phyloP scores from a whole-genome alignment of 73 alveolate genomes.

The Durusdinium trenchii region DNA sequence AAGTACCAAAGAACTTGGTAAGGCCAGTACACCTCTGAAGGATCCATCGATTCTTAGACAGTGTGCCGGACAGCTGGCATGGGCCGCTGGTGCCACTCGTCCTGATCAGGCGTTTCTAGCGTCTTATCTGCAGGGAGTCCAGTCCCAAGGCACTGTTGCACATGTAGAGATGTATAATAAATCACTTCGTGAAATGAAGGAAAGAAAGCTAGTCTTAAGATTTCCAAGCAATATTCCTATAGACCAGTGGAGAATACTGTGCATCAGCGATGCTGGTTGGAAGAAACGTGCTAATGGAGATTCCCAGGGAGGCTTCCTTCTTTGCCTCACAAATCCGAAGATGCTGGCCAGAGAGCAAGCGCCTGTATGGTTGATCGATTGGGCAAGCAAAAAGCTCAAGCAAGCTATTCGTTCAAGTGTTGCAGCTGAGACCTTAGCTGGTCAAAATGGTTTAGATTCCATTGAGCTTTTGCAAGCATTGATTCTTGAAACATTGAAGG shows the following conservation, averaged over 20 bases:
- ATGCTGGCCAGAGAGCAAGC: not conserved
- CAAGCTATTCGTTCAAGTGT: not conserved
- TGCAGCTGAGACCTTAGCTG: not conserved
- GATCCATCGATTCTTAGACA: not conserved
- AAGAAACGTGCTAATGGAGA: slow-evolving; percentile 1
- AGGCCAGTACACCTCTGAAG: not conserved
- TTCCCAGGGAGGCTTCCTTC: not conserved
- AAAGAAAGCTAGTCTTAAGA: not conserved
- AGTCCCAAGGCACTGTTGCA: not conserved
- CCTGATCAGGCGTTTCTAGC: slow-evolving; percentile 33
- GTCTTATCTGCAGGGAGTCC: slow-evolving; percentile 6
- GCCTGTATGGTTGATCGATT: not conserved
- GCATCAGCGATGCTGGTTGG: slow-evolving; percentile 51
- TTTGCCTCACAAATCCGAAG: not conserved
- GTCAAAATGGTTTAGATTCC: not conserved
- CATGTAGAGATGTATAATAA: not conserved
- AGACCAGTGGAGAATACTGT: not conserved
- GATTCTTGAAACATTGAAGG: not conserved
- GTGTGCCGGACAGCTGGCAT: slow-evolving; percentile 44
- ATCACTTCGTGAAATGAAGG: slow-evolving; percentile 7
- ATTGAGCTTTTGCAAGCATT: not conserved
- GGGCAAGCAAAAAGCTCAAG: not conserved
- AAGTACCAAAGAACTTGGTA: not conserved
- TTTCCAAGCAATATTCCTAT: not conserved
- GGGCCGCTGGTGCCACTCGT: slow-evolving; percentile 1